These are phyloP conservation scores for Cercis canadensis DNA, from an alignment of 306 rosid species.

Conservation along the genomic window DNA sequence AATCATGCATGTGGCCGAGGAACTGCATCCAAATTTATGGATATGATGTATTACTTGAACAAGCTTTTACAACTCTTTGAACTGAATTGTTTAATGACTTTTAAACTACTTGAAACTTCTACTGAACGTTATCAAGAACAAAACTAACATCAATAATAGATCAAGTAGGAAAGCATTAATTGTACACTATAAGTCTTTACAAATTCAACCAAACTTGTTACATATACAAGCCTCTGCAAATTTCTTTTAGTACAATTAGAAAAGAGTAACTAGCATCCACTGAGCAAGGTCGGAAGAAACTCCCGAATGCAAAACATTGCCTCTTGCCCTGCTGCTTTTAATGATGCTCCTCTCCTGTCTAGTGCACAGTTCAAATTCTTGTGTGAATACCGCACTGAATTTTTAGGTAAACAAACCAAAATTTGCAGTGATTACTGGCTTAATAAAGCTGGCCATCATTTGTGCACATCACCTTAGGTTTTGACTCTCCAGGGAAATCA, in stretches of 20 bases:
- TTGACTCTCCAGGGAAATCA: background rate
- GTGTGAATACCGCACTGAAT: slow-evolving; percentile 20
- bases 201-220: background rate
- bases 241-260: no score
- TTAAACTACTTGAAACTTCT: background rate
- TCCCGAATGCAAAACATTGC: slow-evolving; percentile 11
- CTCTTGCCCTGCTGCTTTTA: slow-evolving; percentile 17
- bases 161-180: background rate
- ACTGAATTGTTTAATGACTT: background rate
- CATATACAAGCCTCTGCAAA: background rate
- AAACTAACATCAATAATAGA: background rate
- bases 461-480: slow-evolving; percentile 17
- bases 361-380: slow-evolving; percentile 15
- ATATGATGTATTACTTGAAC: background rate
- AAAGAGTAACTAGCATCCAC: no score
- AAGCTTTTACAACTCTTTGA: background rate
- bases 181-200: background rate
- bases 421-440: slow-evolving; percentile 24
- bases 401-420: slow-evolving; percentile 34
- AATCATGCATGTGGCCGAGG: no score
- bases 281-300: slow-evolving; percentile 26
- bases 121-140: background rate
- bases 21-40: no score
- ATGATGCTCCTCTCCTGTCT: slow-evolving; percentile 28
- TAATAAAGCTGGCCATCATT: slow-evolving; percentile 32